phyloP scores from a whole-genome alignment of 2,329 filamentous ascomycete genomes.

The Colletotrichum sp. region DNA sequence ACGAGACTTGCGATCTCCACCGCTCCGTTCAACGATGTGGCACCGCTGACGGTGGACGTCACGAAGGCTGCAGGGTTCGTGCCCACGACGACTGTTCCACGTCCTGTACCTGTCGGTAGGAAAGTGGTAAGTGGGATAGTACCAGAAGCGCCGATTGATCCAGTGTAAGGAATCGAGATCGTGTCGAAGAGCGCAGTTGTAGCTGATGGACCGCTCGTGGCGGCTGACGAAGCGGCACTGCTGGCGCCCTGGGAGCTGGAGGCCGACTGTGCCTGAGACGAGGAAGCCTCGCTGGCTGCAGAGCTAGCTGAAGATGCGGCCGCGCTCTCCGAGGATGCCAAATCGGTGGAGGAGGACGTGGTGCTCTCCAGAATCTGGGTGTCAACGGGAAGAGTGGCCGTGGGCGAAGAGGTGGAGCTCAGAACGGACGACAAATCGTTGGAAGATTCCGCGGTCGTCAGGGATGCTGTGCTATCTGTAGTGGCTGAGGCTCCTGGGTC shows the following conservation, averaged over 20 bases:
- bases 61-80: neutral
- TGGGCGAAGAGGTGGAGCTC: neutral
- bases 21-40: neutral
- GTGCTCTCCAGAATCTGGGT: neutral
- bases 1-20: neutral
- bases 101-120: neutral
- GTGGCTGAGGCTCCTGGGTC: neutral
- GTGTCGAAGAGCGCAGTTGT: neutral
- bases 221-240: neutral
- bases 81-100: conserved; percentile 10
- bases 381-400: neutral
- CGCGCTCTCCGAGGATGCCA: neutral
- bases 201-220: neutral
- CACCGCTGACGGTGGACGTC: neutral
- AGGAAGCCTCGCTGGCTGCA: neutral
- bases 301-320: neutral
- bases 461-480: neutral
- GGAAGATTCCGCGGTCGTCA: neutral
- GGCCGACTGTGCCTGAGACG: neutral
- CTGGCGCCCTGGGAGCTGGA: neutral
- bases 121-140: conserved; percentile 3
- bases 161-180: neutral
- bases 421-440: neutral
- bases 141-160: neutral
- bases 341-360: neutral